These are phyloP conservation scores for Mortierella sp. DNA, from an alignment of 371 early-diverging fungal species.

Conservation along the genomic window DNA sequence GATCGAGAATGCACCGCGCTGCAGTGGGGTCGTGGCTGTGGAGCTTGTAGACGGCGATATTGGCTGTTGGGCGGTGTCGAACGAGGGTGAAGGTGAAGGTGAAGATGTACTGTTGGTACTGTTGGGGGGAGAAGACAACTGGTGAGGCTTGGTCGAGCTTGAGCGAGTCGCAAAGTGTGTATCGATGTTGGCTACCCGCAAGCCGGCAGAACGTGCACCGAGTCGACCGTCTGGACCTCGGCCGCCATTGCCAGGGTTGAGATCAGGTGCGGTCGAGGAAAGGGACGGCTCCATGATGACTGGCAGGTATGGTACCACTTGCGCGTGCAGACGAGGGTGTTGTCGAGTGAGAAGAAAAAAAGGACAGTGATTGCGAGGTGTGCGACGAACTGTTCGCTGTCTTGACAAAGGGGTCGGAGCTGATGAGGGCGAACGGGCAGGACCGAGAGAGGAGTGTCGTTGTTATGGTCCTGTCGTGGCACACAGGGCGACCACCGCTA, in stretches of 20 bases:
- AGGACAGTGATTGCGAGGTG: too few relatives aligned
- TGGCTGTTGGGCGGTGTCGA: background rate
- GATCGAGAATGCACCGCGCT: background rate
- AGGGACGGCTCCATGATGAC: conserved; percentile 13
- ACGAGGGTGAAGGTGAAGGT: conserved; percentile 10
- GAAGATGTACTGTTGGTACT: conserved; percentile 9
- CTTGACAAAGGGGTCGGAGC: too few relatives aligned
- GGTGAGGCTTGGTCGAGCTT: background rate
- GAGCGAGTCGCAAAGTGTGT: background rate
- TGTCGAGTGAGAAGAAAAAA: background rate
- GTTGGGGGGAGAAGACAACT: conserved; percentile 19
- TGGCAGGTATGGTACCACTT: background rate
- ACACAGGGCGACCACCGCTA: too few relatives aligned
- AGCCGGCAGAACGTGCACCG: background rate
- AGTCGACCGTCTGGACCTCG: background rate
- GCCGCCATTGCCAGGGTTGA: background rate
- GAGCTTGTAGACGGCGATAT: background rate
- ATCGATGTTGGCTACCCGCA: background rate
- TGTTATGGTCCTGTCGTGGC: too few relatives aligned
- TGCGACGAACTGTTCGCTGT: too few relatives aligned
- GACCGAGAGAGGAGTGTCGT: too few relatives aligned
- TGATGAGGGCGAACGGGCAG: too few relatives aligned
- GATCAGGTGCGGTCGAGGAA: conserved; percentile 4
- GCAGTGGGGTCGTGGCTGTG: background rate
- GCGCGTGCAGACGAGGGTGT: background rate